These are phyloP conservation scores for Penicillium verrucosum DNA, from an alignment of 2,329 filamentous ascomycete species.

Conservation along the genomic window DNA sequence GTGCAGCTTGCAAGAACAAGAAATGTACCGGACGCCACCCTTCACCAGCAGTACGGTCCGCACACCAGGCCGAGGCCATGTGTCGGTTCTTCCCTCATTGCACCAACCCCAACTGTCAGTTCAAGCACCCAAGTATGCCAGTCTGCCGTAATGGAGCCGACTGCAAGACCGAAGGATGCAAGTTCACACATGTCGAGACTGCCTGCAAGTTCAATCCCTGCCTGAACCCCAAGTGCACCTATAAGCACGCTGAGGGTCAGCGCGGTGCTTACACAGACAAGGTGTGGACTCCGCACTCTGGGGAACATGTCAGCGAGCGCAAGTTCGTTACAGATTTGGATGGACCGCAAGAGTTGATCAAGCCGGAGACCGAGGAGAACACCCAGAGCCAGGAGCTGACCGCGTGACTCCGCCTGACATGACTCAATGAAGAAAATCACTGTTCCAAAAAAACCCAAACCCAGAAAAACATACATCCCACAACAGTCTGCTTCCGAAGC, in stretches of 20 bases:
- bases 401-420: slow-evolving; percentile 30
- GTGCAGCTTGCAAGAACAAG: slow-evolving; percentile 88
- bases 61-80: slow-evolving; percentile 77
- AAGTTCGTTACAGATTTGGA: slow-evolving; percentile 73
- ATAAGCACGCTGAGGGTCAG: slow-evolving; percentile 89
- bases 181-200: slow-evolving; percentile 81
- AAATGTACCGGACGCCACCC: slow-evolving; percentile 93
- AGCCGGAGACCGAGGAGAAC: slow-evolving; percentile 51
- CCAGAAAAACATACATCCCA: neutral
- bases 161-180: slow-evolving; percentile 77
- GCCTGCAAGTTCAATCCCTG: slow-evolving; percentile 91
- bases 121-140: slow-evolving; percentile 82
- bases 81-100: slow-evolving; percentile 93
- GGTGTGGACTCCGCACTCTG: slow-evolving; percentile 69
- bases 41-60: slow-evolving; percentile 75
- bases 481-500: slow-evolving; percentile 1
- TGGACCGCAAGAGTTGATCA: slow-evolving; percentile 66
- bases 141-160: slow-evolving; percentile 88
- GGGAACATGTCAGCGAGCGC: slow-evolving; percentile 78
- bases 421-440: slow-evolving; percentile 3
- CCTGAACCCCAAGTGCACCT: slow-evolving; percentile 80
- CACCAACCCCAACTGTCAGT: slow-evolving; percentile 80
- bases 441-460: neutral
- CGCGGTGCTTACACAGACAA: slow-evolving; percentile 81
- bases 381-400: slow-evolving; percentile 32